Evolutionary conservation across 2,329 filamentous ascomycete genomes (phyloP).

Genomic region (Venturiaceae sp.): DNA sequence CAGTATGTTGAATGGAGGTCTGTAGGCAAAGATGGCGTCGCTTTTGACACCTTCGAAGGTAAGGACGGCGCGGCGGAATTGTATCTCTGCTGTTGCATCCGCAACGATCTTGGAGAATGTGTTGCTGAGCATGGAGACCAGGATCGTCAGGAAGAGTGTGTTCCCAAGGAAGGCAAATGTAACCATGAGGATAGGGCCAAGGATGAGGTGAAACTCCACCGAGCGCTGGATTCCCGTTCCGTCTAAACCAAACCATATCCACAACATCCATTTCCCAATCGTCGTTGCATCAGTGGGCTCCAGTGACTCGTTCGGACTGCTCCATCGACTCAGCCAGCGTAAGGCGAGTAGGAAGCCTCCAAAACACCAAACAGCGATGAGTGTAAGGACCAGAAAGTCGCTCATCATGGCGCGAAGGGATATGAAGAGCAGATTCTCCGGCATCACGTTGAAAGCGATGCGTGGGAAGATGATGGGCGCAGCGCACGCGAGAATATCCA

Average conservation of each 20-base stretch:
- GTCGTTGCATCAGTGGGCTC: constrained; percentile 48
- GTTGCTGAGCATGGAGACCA: constrained; percentile 78
- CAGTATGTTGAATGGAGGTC: constrained; percentile 74
- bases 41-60: constrained; percentile 81
- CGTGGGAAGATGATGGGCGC: constrained; percentile 70
- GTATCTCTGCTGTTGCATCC: constrained; percentile 74
- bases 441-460: constrained; percentile 72
- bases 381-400: constrained; percentile 69
- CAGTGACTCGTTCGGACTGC: constrained; percentile 15
- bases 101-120: constrained; percentile 70
- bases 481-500: constrained; percentile 70
- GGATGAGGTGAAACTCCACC: constrained; percentile 65
- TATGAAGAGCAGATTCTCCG: constrained; percentile 76
- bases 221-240: constrained; percentile 48
- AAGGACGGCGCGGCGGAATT: constrained; percentile 70
- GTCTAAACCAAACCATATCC: constrained; percentile 86
- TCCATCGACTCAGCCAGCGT: constrained; percentile 56
- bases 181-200: constrained; percentile 72
- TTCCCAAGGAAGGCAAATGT: constrained; percentile 80
- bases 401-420: constrained; percentile 76
- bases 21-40: constrained; percentile 74
- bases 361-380: constrained; percentile 74
- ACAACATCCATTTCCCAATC: constrained; percentile 85
- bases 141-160: constrained; percentile 78
- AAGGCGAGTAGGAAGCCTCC: constrained; percentile 71